A percentile compares a stretch with the other conserved stretches of the same genome.
Evolutionary conservation across 306 rosid genomes (phyloP).

Genomic region (Erythrophleum fordii): DNA sequence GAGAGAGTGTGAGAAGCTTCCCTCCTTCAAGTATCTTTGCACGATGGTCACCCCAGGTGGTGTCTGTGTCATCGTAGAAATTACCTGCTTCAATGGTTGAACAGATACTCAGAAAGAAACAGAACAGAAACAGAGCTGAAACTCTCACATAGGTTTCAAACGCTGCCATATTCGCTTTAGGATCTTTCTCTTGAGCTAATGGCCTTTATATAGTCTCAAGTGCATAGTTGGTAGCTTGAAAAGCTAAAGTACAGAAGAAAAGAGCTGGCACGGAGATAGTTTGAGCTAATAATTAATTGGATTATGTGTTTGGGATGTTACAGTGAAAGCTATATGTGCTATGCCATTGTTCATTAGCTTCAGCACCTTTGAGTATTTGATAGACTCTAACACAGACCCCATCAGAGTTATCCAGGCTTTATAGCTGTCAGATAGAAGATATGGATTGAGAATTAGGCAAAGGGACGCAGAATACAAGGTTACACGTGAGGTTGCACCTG

Average conservation of each 20-base stretch:
- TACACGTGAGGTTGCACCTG: conserved; percentile 22
- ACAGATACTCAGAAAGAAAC: neutral
- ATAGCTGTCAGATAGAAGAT: neutral
- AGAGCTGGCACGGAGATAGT: conserved; percentile 23
- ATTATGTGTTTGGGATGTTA: neutral
- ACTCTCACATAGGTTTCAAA: neutral
- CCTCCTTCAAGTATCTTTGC: conserved; percentile 37
- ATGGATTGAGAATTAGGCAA: conserved; percentile 29
- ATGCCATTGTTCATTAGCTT: neutral
- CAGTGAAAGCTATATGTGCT: neutral
- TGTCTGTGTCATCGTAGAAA: conserved; percentile 17
- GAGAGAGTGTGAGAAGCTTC: conserved; percentile 37
- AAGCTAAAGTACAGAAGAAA: conserved; percentile 21
- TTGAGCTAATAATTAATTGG: conserved; percentile 9
- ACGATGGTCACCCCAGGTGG: conserved; percentile 41
- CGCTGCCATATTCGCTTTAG: conserved; percentile 26
- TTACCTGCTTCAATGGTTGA: neutral
- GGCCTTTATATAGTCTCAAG: neutral
- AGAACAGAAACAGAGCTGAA: conserved; percentile 21
- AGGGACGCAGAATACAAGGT: conserved; percentile 23
- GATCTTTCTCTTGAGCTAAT: neutral
- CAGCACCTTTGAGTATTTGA: conserved; percentile 28
- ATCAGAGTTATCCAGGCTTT: neutral
- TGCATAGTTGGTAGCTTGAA: conserved; percentile 8
- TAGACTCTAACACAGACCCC: neutral